A percentile compares a stretch with the other conserved stretches of the same genome.
These are phyloP conservation scores for Suillus fuscotomentosus DNA, from an alignment of 768 basidiomycete genomes.

Conservation along the genomic window DNA sequence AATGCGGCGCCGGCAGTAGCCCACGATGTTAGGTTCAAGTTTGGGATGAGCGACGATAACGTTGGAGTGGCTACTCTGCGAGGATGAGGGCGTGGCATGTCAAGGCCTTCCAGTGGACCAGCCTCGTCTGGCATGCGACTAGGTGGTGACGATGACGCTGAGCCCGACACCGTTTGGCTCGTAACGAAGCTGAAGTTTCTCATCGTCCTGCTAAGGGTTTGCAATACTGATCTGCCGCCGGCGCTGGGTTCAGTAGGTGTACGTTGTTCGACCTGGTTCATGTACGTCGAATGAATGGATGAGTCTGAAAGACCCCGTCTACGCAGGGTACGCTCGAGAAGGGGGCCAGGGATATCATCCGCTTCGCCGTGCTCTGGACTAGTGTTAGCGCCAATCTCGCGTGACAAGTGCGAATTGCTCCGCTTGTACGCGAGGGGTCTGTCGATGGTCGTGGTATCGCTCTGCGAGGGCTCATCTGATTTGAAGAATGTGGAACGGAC, in stretches of 20 bases:
- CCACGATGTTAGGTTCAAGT: slow-evolving; percentile 31
- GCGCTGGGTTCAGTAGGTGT: slow-evolving; percentile 2
- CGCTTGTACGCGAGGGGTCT: slow-evolving; percentile 19
- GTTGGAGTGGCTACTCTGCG: slow-evolving; percentile 22
- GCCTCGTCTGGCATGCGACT: slow-evolving; percentile 4
- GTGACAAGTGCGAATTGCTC: slow-evolving; percentile 42
- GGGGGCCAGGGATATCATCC: slow-evolving; percentile 44
- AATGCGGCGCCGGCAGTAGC: slow-evolving; percentile 22
- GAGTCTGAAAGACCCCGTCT: slow-evolving; percentile 89
- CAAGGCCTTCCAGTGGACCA: slow-evolving; percentile 6
- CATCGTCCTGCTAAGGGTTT: slow-evolving; percentile 52
- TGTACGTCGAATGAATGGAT: slow-evolving; percentile 85
- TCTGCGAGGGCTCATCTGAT: slow-evolving; percentile 17
- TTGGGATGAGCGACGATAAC: slow-evolving; percentile 30
- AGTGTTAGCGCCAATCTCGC: slow-evolving; percentile 58
- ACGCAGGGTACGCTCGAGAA: slow-evolving; percentile 65
- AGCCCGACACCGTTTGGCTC: slow-evolving; percentile 27
- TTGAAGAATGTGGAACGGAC: slow-evolving; percentile 23
- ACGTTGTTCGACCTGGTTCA: slow-evolving; percentile 46
- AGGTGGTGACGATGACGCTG: slow-evolving; percentile 11
- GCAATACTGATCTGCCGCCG: slow-evolving; percentile 43
- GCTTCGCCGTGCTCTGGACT: slow-evolving; percentile 38
- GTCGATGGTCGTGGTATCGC: slow-evolving; percentile 24
- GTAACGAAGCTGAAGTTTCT: slow-evolving; percentile 44
- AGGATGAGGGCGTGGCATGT: slow-evolving; percentile 17